phyloP scores from a whole-genome alignment of 352 stramenopile species.

The Stramenopiles sp. region DNA sequence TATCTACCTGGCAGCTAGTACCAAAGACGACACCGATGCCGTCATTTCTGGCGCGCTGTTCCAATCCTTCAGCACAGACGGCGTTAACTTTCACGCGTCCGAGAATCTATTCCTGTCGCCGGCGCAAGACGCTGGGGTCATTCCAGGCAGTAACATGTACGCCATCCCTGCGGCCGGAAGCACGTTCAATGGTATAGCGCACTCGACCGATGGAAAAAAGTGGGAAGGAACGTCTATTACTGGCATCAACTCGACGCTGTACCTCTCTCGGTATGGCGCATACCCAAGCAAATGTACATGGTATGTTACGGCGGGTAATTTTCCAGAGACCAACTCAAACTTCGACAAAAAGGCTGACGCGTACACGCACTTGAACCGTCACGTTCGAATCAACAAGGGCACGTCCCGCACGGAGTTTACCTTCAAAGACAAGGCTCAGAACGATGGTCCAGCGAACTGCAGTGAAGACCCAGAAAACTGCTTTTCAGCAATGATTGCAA shows the following conservation, averaged over 20 bases:
- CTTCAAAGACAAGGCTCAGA: background rate
- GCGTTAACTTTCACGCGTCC: background rate
- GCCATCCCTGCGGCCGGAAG: background rate
- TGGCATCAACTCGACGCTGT: background rate
- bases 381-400: background rate
- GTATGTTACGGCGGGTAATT: background rate
- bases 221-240: background rate
- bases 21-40: background rate
- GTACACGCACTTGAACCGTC: background rate
- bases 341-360: background rate
- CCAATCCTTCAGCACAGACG: background rate
- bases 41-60: background rate
- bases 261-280: background rate
- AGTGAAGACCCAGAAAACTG: background rate
- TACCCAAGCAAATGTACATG: background rate
- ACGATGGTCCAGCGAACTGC: background rate
- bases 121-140: background rate
- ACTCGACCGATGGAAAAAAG: background rate
- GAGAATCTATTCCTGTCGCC: background rate
- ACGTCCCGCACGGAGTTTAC: background rate
- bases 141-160: background rate
- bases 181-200: background rate
- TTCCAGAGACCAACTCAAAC: background rate
- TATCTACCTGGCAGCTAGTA: background rate
- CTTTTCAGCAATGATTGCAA: background rate